Evolutionary conservation across 768 basidiomycete species (phyloP).

Genomic region (Phlegmacium glaucopus): DNA sequence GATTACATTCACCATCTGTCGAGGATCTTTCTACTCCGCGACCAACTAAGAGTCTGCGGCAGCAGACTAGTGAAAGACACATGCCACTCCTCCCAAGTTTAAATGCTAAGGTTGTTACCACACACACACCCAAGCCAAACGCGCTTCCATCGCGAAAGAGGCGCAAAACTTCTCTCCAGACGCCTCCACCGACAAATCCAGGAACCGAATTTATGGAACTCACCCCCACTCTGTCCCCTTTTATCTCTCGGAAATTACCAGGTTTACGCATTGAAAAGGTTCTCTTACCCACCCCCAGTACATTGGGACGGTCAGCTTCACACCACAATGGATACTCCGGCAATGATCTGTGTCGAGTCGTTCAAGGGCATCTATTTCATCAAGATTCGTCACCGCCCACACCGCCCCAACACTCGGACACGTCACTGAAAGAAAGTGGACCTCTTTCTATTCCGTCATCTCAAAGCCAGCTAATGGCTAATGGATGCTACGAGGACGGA

Average conservation of each 20-base stretch:
- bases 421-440: not conserved
- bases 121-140: too few species aligned
- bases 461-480: slow-evolving; percentile 24
- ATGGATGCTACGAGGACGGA: too few species aligned
- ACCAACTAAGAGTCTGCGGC: too few species aligned
- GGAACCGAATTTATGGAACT: not conserved
- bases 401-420: not conserved
- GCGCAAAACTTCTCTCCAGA: not conserved
- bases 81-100: too few species aligned
- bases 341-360: not conserved
- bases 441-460: slow-evolving; percentile 30
- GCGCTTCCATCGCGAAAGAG: too few species aligned
- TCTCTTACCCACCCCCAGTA: not conserved
- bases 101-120: too few species aligned
- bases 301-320: not conserved
- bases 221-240: not conserved
- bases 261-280: too few species aligned
- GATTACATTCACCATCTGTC: too few species aligned
- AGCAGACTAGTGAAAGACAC: too few species aligned
- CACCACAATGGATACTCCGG: not conserved
- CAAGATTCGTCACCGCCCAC: not conserved
- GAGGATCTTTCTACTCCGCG: too few species aligned
- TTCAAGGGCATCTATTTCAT: not conserved
- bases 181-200: not conserved
- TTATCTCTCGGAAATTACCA: too few species aligned